phyloP scores from a whole-genome alignment of 805 yeast genomes.

The Metschnikowia lunata region DNA sequence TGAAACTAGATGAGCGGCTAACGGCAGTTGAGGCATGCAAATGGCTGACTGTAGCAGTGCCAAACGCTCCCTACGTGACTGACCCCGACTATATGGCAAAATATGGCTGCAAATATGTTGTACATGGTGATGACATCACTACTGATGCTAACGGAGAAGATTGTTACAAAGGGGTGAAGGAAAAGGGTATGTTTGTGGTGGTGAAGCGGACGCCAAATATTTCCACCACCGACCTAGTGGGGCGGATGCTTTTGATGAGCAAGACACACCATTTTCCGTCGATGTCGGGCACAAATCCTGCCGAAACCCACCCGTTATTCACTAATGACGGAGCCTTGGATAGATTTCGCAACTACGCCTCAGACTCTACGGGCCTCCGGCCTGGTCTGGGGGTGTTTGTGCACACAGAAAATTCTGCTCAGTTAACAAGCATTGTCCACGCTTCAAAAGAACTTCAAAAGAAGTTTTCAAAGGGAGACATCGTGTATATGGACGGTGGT shows the following conservation, averaged over 20 bases:
- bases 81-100: conserved; percentile 73
- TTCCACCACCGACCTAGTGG: conserved; percentile 91
- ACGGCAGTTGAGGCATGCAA: conserved; percentile 86
- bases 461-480: conserved; percentile 14
- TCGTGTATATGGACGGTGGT: conserved; percentile 70
- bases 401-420: conserved; percentile 25
- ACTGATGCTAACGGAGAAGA: conserved; percentile 95
- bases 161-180: conserved; percentile 81
- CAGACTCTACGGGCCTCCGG: conserved; percentile 54
- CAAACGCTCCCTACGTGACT: conserved; percentile 91
- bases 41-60: conserved; percentile 74
- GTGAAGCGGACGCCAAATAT: conserved; percentile 93
- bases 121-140: conserved; percentile 97
- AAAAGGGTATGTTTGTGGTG: conserved; percentile 79
- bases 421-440: conserved; percentile 29
- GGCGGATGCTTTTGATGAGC: conserved; percentile 68
- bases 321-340: conserved; percentile 31
- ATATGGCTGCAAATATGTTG: conserved; percentile 81
- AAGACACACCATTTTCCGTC: conserved; percentile 52
- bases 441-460: conserved; percentile 24
- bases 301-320: conserved; percentile 25
- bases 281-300: conserved; percentile 22
- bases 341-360: conserved; percentile 53
- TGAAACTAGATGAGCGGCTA: conserved; percentile 74
- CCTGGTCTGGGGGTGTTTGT: conserved; percentile 57